Base-by-base conservation (phyloP, 345 rosid genomes). In the Eucalyptus erythrocorys region DNA sequence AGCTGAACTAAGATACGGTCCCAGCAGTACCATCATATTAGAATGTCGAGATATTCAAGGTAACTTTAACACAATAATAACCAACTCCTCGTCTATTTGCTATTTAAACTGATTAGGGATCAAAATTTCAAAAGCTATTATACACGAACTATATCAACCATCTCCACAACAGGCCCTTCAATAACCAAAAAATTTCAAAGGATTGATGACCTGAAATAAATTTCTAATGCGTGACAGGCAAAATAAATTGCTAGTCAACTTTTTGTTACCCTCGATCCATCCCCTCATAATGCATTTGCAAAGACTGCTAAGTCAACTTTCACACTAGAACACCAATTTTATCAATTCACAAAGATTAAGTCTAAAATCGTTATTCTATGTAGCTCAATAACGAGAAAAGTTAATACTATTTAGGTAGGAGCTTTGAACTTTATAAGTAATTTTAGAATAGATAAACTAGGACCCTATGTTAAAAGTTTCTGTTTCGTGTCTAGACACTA, bases 11-110 rank as follows among this genome's bases (percentile, higher is more conserved):
- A 64, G 76, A 37, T 7, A n/a, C 3, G 2, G 19, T 64, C 76
- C 76, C 1, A 0, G 76, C 76, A 64, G 37, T 4, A 14, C 34
- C 0, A 64, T 7, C 21, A n/a, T n/a, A 64, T 64, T 64, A 14
- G 76, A 64, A 64, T 6, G 37, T 64, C 5, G 37, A 30, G 68
- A 30, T n/a, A 64, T 64, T 64, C 10, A 1, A n/a, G 37, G 21
- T 64, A n/a, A 64, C 19, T 64, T n/a, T 2, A 0, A 64, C 76
- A 14, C 0, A 5, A 4, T n/a, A 0, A 30, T 37, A 64, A n/a
- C 37, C 10, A n/a, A 64, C 76, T 64, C 5, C 10, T n/a, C 10
- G 1, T n/a, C n/a, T 61, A 61, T 61, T 61, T 61, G 0, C 68
- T 61, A 27, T 61, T 27, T 30, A 61, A 61, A 61, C 34, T 61